These are phyloP conservation scores for Schwanniomyces yamadae DNA, from an alignment of 805 yeast species.

Conservation along the genomic window DNA sequence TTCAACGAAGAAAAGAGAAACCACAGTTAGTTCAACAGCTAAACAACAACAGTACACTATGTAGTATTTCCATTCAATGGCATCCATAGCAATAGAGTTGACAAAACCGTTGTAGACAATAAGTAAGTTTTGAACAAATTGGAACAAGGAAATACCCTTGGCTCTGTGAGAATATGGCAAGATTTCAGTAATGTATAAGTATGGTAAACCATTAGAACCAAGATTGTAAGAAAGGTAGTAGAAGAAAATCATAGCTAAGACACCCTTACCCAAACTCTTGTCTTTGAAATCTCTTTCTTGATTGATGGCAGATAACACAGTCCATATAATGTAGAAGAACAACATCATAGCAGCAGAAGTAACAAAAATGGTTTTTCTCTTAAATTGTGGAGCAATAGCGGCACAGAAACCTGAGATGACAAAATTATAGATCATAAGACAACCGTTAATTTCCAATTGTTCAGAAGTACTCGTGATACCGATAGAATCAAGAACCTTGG, in stretches of 20 bases:
- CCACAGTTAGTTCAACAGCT: constrained; percentile 27
- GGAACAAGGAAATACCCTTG: constrained; percentile 38
- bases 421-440: constrained; percentile 48
- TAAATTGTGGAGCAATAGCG: constrained; percentile 17
- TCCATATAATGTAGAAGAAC: constrained; percentile 21
- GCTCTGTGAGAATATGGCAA: constrained; percentile 41
- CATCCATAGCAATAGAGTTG: constrained; percentile 41
- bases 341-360: constrained; percentile 13
- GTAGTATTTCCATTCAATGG: constrained; percentile 44
- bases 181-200: constrained; percentile 45
- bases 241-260: constrained; percentile 25
- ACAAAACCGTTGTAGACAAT: constrained; percentile 30
- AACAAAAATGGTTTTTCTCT: constrained; percentile 26
- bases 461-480: constrained; percentile 47
- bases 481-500: constrained; percentile 49
- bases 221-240: constrained; percentile 20
- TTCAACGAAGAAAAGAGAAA: constrained; percentile 39
- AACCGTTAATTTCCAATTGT: constrained; percentile 51
- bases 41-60: constrained; percentile 36
- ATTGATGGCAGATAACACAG: constrained; percentile 21
- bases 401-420: constrained; percentile 23
- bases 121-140: constrained; percentile 18
- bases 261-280: constrained; percentile 16
- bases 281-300: constrained; percentile 14
- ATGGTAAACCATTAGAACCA: constrained; percentile 40